A percentile compares a stretch with the other conserved stretches of the same genome.
These are phyloP conservation scores for Arabis alpina DNA, from an alignment of 345 rosid genomes.

Conservation along the genomic window DNA sequence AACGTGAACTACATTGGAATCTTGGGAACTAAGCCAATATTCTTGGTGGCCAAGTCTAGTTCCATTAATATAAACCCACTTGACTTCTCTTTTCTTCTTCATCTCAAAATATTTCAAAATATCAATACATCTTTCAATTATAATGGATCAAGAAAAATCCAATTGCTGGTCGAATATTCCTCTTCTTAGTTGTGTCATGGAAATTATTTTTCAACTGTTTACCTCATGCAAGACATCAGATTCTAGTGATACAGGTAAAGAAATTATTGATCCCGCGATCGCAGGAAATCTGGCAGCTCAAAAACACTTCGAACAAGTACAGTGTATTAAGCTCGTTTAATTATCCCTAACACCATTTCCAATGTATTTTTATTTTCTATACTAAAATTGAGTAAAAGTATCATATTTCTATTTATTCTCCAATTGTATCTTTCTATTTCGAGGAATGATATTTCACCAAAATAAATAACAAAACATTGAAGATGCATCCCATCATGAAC, in stretches of 20 bases:
- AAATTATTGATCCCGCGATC: neutral
- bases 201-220: conserved; percentile 9
- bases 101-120: conserved; percentile 9
- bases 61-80: conserved; percentile 1
- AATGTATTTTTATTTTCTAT: too few species aligned
- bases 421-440: too few species aligned
- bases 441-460: too few species aligned
- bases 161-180: conserved; percentile 23
- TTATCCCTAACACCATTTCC: too few species aligned
- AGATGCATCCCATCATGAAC: too few species aligned
- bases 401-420: too few species aligned
- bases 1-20: too few species aligned
- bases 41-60: too few species aligned
- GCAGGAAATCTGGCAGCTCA: conserved; percentile 28
- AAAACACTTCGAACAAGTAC: conserved; percentile 30
- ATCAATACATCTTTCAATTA: neutral
- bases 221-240: neutral
- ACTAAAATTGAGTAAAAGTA: too few species aligned
- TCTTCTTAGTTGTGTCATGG: conserved; percentile 33
- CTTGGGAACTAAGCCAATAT: too few species aligned
- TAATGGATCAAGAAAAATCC: conserved; percentile 22
- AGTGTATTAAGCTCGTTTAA: conserved; percentile 27
- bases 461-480: too few species aligned
- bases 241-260: neutral
- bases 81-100: conserved; percentile 5